Evolutionary conservation across 164 flowering plant genomes (phyloP).

Genomic region (Liriodendron chinense): DNA sequence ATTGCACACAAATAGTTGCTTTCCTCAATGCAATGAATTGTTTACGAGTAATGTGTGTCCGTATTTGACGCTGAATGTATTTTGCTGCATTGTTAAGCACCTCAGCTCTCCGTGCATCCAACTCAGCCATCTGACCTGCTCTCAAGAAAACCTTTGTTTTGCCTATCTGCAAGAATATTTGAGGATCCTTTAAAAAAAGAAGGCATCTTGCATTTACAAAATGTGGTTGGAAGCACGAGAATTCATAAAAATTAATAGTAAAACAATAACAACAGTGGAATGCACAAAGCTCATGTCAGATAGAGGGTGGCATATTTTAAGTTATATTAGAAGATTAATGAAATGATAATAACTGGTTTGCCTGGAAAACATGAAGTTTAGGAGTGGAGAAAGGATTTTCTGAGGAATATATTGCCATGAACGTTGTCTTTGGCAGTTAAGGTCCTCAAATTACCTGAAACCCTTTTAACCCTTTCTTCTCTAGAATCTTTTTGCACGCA

Average conservation of each 20-base stretch:
- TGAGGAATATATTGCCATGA: background rate
- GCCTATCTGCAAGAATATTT: constrained; percentile 58
- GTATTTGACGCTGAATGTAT: constrained; percentile 52
- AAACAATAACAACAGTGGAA: background rate
- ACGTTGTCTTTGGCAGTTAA: background rate
- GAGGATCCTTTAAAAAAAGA: background rate
- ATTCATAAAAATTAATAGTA: background rate
- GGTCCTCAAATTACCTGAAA: constrained; percentile 57
- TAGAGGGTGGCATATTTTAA: background rate
- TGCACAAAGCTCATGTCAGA: background rate
- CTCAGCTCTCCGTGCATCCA: constrained; percentile 73
- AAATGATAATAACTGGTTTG: background rate
- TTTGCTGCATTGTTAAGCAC: constrained; percentile 55
- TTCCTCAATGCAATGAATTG: constrained; percentile 44
- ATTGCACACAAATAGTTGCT: constrained; percentile 56
- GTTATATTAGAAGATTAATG: background rate
- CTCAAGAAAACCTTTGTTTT: constrained; percentile 75
- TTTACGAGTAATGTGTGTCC: constrained; percentile 54
- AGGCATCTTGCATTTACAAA: background rate
- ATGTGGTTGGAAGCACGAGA: background rate
- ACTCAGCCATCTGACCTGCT: constrained; percentile 94
- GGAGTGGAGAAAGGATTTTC: background rate
- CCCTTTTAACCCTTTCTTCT: constrained; percentile 62
- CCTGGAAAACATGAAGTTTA: background rate
- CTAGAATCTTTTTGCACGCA: constrained; percentile 71